phyloP scores from a whole-genome alignment of 1,284 basidiomycete species.

The Irpex rosettiformis region DNA sequence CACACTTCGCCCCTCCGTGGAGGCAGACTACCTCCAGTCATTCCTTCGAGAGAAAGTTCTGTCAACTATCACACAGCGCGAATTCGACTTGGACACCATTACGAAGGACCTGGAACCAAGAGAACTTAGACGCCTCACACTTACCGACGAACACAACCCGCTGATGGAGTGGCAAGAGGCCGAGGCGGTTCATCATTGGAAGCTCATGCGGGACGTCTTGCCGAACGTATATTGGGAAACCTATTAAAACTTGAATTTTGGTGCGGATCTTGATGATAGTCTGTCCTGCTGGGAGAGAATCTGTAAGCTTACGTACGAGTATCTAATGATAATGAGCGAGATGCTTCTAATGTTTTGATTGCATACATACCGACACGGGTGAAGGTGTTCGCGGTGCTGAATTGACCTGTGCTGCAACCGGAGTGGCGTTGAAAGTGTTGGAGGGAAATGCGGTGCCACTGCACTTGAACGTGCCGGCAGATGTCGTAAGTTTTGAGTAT shows the following conservation, averaged over 20 bases:
- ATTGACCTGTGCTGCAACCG: too few relatives aligned
- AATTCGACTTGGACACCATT: conserved; percentile 50
- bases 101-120: conserved; percentile 33
- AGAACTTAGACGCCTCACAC: conserved; percentile 39
- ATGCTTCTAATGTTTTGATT: too few relatives aligned
- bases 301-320: background rate
- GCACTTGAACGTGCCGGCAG: too few relatives aligned
- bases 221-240: conserved; percentile 62
- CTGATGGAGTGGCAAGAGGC: conserved; percentile 58
- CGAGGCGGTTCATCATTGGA: conserved; percentile 72
- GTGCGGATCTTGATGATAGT: background rate
- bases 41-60: conserved; percentile 56
- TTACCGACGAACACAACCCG: conserved; percentile 60
- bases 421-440: too few relatives aligned
- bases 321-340: too few relatives aligned
- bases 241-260: conserved; percentile 33
- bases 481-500: too few relatives aligned
- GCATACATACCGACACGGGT: too few relatives aligned
- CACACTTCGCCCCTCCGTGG: conserved; percentile 57
- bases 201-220: conserved; percentile 58
- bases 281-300: conserved; percentile 1
- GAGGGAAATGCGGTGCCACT: too few relatives aligned
- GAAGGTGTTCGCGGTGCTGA: too few relatives aligned
- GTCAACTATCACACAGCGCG: conserved; percentile 39
- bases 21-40: conserved; percentile 63